Evolutionary conservation across 1,139 yeast species (phyloP).

Genomic region (Sugiyamaella xylanicola): DNA sequence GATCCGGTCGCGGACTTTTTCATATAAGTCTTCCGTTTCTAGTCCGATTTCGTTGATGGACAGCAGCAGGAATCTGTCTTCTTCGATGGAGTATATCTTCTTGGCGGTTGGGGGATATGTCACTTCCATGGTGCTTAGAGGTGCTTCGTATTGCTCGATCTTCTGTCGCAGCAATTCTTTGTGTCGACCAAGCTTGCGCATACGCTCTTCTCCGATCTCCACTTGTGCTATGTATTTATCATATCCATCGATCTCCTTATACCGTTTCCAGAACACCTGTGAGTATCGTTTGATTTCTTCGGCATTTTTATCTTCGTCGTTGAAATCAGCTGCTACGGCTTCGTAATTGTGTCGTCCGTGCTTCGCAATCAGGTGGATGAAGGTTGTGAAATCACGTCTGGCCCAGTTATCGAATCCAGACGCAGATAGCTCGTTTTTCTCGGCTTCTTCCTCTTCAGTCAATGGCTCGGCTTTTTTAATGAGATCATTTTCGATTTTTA

Average conservation of each 20-base stretch:
- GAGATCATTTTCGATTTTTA: constrained; percentile 63
- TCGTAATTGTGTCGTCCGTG: constrained; percentile 69
- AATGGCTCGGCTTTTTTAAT: constrained; percentile 60
- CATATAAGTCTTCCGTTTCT: constrained; percentile 72
- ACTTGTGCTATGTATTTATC: constrained; percentile 84
- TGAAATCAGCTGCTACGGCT: constrained; percentile 61
- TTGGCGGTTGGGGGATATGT: constrained; percentile 85
- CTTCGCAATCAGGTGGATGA: constrained; percentile 79
- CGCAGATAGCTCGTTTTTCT: constrained; percentile 60
- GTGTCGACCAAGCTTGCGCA: constrained; percentile 64
- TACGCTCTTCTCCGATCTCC: constrained; percentile 83
- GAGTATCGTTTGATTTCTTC: constrained; percentile 78
- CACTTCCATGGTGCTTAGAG: constrained; percentile 76
- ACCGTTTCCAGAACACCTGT: constrained; percentile 75
- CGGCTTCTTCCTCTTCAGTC: constrained; percentile 71
- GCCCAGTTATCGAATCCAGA: constrained; percentile 84
- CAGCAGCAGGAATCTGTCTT: constrained; percentile 77
- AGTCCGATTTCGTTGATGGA: constrained; percentile 80
- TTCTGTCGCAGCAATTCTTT: constrained; percentile 65
- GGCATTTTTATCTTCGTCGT: constrained; percentile 59
- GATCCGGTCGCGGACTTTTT: constrained; percentile 77
- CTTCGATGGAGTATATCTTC: constrained; percentile 78
- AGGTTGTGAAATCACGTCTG: constrained; percentile 85
- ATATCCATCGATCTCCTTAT: constrained; percentile 74
- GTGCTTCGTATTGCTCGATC: constrained; percentile 63